phyloP scores from a whole-genome alignment of 805 yeast genomes.

The Sugiyamaella smithiae region DNA sequence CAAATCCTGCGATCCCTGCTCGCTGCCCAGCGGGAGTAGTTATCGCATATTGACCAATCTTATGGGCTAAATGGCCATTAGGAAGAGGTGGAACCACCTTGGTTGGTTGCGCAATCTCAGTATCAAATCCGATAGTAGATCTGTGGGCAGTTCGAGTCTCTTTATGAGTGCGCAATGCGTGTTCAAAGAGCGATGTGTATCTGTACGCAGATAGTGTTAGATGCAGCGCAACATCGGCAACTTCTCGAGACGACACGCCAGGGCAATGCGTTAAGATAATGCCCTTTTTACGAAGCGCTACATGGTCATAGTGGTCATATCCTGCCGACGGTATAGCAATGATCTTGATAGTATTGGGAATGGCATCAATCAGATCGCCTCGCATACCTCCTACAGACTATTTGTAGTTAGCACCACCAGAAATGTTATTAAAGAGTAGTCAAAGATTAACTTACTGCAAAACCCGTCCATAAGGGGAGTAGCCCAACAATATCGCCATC shows the following conservation, averaged over 20 bases:
- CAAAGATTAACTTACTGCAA: neutral
- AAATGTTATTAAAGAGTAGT: neutral
- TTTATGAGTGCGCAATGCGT: constrained; percentile 39
- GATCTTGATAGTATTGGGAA: constrained; percentile 48
- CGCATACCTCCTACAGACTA: constrained; percentile 20
- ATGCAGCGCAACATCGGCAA: constrained; percentile 66
- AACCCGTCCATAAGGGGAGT: neutral
- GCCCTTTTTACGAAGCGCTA: constrained; percentile 40
- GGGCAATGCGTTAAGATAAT: constrained; percentile 59
- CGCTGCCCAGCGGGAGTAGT: constrained; percentile 55
- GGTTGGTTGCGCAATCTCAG: constrained; percentile 11
- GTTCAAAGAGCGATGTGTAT: constrained; percentile 49
- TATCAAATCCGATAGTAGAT: constrained; percentile 17
- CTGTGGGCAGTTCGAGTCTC: constrained; percentile 49
- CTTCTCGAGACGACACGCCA: constrained; percentile 54
- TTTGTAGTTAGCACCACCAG: neutral
- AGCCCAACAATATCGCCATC: neutral
- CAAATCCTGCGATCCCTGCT: constrained; percentile 70
- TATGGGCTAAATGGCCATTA: constrained; percentile 6
- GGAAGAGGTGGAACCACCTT: neutral
- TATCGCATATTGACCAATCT: constrained; percentile 45
- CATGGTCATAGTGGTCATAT: constrained; percentile 50
- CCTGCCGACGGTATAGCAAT: constrained; percentile 63
- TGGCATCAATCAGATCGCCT: constrained; percentile 39
- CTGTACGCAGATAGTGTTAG: constrained; percentile 61